Evolutionary conservation across 306 rosid species (phyloP).

Genomic region (Biancaea sappan): DNA sequence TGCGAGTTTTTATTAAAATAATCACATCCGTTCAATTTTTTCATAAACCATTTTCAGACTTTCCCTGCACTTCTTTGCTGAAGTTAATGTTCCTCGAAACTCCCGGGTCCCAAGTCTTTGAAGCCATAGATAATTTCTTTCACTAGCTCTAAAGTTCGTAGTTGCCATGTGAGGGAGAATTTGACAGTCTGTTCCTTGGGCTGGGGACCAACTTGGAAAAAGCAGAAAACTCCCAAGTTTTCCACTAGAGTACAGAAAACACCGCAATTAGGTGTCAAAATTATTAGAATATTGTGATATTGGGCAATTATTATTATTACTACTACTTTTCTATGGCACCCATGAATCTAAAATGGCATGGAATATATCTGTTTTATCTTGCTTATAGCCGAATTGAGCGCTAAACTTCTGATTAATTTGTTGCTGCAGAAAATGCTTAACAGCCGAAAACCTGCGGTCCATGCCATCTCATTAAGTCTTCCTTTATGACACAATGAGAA

Average conservation of each 20-base stretch:
- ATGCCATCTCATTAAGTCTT: slow-evolving; percentile 47
- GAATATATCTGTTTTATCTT: slow-evolving; percentile 24
- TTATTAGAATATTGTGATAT: slow-evolving; percentile 31
- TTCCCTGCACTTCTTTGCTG: slow-evolving; percentile 35
- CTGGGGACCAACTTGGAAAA: slow-evolving; percentile 68
- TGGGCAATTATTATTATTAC: slow-evolving; percentile 27
- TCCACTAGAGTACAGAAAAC: slow-evolving; percentile 54
- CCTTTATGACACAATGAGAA: slow-evolving; percentile 29
- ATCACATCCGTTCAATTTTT: slow-evolving; percentile 41
- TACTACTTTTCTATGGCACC: slow-evolving; percentile 37
- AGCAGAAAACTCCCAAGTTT: slow-evolving; percentile 67
- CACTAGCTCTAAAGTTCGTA: background rate
- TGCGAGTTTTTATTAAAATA: slow-evolving; percentile 33
- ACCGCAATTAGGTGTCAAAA: slow-evolving; percentile 41
- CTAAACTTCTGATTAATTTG: slow-evolving; percentile 60
- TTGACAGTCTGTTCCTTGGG: slow-evolving; percentile 74
- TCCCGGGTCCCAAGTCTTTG: slow-evolving; percentile 40
- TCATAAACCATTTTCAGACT: slow-evolving; percentile 35
- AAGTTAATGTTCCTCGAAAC: slow-evolving; percentile 46
- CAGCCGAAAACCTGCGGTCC: slow-evolving; percentile 45
- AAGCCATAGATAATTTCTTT: slow-evolving; percentile 32
- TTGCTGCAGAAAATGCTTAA: slow-evolving; percentile 70
- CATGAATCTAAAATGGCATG: slow-evolving; percentile 29
- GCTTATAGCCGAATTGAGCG: slow-evolving; percentile 30
- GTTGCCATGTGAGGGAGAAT: slow-evolving; percentile 59